Conservation (phyloP, 2,329 filamentous ascomycete species). For the Aurifilum marmelostoma region DNA sequence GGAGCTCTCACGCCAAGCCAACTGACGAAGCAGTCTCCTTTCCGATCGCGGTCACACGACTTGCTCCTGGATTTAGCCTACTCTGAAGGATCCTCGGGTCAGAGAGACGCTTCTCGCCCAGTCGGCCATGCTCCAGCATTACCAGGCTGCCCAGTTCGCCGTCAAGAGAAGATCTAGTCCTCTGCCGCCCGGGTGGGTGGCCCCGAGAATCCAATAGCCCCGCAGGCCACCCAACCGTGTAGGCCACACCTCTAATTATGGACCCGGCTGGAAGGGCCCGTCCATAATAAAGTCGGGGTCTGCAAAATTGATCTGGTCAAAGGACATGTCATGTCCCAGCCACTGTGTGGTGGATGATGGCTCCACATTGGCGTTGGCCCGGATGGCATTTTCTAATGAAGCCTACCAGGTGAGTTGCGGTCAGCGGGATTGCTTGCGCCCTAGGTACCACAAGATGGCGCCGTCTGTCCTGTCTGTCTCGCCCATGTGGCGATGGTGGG, state of each 20-base stretch:
- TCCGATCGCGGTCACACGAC: slow-evolving; percentile 3
- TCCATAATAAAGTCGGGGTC: slow-evolving; percentile 16
- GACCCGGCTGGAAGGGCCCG: slow-evolving; percentile 1
- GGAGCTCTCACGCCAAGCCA: not conserved
- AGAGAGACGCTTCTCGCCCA: slow-evolving; percentile 6
- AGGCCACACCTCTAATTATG: not conserved
- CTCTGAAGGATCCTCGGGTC: slow-evolving; percentile 7
- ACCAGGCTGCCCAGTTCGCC: not conserved
- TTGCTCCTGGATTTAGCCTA: slow-evolving; percentile 13
- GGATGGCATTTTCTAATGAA: slow-evolving; percentile 22
- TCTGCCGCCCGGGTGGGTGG: not conserved
- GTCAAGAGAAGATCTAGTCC: not conserved
- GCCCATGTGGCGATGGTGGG: not conserved
- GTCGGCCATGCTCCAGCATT: slow-evolving; percentile 1
- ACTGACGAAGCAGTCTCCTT: not conserved
- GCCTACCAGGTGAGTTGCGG: slow-evolving; percentile 15
- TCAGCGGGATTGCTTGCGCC: slow-evolving; percentile 3
- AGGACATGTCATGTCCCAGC: slow-evolving; percentile 12
- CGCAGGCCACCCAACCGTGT: not conserved
- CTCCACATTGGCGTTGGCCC: slow-evolving; percentile 17
- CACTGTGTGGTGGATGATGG: slow-evolving; percentile 17
- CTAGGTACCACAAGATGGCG: not conserved
- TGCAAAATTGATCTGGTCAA: slow-evolving; percentile 21
- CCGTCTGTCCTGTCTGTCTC: not conserved
- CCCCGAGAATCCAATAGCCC: not conserved